These are phyloP conservation scores for Quercus bicolor DNA, from an alignment of 306 rosid genomes.

Conservation along the genomic window DNA sequence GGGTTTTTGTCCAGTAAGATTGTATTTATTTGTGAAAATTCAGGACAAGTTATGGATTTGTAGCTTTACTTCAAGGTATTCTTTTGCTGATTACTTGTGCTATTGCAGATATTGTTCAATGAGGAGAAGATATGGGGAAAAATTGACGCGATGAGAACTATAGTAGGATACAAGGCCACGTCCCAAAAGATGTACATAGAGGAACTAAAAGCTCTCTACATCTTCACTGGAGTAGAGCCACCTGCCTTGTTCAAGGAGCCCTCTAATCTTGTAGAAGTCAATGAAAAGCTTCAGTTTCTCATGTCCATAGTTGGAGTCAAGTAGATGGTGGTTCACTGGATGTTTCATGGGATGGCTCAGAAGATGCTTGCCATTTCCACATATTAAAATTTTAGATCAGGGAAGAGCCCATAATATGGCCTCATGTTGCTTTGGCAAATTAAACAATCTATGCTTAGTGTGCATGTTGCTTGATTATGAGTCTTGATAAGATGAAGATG, in stretches of 20 bases:
- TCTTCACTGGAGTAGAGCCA: conserved; percentile 69
- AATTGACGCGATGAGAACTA: conserved; percentile 37
- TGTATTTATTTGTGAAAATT: background rate
- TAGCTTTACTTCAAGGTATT: background rate
- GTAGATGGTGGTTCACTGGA: conserved; percentile 10
- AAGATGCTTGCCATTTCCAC: too few species aligned
- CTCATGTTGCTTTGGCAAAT: too few species aligned
- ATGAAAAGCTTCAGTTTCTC: conserved; percentile 54
- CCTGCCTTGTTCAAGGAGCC: conserved; percentile 35
- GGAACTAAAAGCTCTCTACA: conserved; percentile 68
- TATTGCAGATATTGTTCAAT: conserved; percentile 33
- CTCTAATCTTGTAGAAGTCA: conserved; percentile 34
- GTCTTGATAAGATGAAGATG: too few species aligned
- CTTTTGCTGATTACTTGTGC: background rate
- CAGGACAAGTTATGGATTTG: background rate
- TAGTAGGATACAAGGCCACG: conserved; percentile 56
- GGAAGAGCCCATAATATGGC: background rate
- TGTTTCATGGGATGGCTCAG: background rate
- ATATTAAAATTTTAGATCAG: background rate
- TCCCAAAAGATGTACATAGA: conserved; percentile 41
- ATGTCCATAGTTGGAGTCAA: conserved; percentile 77
- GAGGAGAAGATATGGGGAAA: conserved; percentile 53
- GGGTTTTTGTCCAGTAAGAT: too few species aligned
- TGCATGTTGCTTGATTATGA: too few species aligned
- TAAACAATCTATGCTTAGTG: too few species aligned